Evolutionary conservation across 2,329 filamentous ascomycete species (phyloP), one percentile per base, ranked within the genome.

Genomic region (Macrophomina pseudophaseolina): DNA sequence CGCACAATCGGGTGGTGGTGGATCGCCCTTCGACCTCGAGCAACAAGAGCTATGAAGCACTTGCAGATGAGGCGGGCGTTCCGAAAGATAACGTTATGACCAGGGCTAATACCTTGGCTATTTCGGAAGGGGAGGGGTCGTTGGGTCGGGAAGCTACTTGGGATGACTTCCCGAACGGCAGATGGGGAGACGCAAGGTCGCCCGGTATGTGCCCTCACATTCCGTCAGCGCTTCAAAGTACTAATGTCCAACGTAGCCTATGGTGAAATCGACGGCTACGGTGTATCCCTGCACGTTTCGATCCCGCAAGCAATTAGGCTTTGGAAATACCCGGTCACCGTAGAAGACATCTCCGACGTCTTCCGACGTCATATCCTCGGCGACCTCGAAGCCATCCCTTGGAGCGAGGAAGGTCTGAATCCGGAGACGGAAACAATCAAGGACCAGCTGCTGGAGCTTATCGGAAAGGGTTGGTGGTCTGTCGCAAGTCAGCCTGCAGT

Each of bases 231-330:
- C 42, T 30, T 35, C 16, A 40, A n/a, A n/a, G 1, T 48, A 30
- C 42, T 64, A 40, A 56, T 38, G 16, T 28, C 12, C 23, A 65
- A 59, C 9, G 51, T 74, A 1, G 94, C 94, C 0, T 98, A 97
- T 75, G 94, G 94, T 73, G 93, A 97, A 78, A 97, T 97, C 67
- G 94, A 98, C 75, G 94, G 94, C n/a, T 98, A 98, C 76, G 95
- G 95, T 11, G 93, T 96, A n/a, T 95, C 91, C 66, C 84, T 99
- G 46, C 95, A 97, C 80, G 92, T 97, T 75, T 92, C 91, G 0
- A 88, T 92, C n/a, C 86, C 89, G 2, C 89, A 94, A 74, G 95
- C 95, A 12, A 87, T 94, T 70, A 86, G 87, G 70, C 84, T 97
- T 38, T 99, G 95, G 95, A 93, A 92, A 28, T 84, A 90, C 67